Evolutionary conservation across 2,329 filamentous ascomycete genomes (phyloP), one percentile per base, ranked within the genome.

Genomic region (Claviceps quebecensis): DNA sequence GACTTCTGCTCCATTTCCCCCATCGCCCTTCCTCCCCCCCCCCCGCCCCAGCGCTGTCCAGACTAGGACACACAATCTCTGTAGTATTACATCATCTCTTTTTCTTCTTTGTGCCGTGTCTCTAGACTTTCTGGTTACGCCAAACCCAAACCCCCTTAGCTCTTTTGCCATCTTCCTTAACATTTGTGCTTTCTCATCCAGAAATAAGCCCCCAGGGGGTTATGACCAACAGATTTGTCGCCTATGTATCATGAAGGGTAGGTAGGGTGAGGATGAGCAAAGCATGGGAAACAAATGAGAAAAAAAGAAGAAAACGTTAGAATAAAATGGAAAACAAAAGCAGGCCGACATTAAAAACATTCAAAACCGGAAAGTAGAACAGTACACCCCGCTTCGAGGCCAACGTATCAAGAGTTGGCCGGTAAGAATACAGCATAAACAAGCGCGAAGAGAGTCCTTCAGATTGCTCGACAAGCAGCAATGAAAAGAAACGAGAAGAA

Each of bases 311-410:
- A 23, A 44, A 26, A 44, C 5, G 40, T 34, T 11, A 26, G 16
- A 16, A 44, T 14, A 14, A 44, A 13, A 19, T 19, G 8, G 41
- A 44, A 26, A 43, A 22, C 8, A 26, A 45, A 34, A 45, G 19
- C 3, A 45, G 43, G 14, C 22, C n/a, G n/a, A 44, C 58, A 57
- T 61, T 37, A 55, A 60, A 59, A 58, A 64, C 59, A 62, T 59
- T 52, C 46, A 61, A 61, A 57, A 59, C 62, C 62, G 57, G 60
- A 55, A 39, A 61, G 29, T 34, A 34, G 60, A 66, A 61, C 65
- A 64, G 64, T 66, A 66, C 65, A 67, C 59, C 60, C 60, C 61
- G 58, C 62, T 63, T 51, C 56, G 58, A 60, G 58, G 60, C 59
- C 57, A 62, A 64, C 59, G 60, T 48, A 57, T 55, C 56, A 57